Evolutionary conservation across 495 filamentous ascomycete genomes (phyloP).

Genomic region (Collariella sp.): DNA sequence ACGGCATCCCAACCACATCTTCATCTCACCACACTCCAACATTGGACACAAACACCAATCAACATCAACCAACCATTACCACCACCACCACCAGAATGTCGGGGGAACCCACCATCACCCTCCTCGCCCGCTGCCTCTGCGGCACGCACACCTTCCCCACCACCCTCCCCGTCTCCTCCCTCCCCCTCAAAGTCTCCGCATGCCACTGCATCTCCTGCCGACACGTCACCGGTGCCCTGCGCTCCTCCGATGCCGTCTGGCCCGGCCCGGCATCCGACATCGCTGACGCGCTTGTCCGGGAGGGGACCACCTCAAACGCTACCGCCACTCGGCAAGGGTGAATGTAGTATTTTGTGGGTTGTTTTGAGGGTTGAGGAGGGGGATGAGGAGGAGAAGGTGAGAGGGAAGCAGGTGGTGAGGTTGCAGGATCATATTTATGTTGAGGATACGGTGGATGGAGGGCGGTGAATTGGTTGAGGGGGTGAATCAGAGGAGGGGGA

Average conservation of each 20-base stretch:
- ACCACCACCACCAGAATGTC: slow-evolving; percentile 9
- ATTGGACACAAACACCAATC: no score
- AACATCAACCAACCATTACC: not conserved
- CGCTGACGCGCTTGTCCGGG: not conserved
- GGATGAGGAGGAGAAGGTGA: not conserved
- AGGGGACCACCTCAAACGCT: slow-evolving; percentile 20
- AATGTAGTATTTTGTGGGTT: slow-evolving; percentile 37
- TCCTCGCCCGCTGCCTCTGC: slow-evolving; percentile 29
- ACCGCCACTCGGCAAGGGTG: slow-evolving; percentile 24
- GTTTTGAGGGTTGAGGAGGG: slow-evolving; percentile 22
- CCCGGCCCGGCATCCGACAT: slow-evolving; percentile 1
- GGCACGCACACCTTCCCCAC: slow-evolving; percentile 23
- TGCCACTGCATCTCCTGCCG: slow-evolving; percentile 41
- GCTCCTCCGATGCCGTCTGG: slow-evolving; percentile 19
- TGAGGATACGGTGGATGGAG: slow-evolving; percentile 38
- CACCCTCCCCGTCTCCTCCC: slow-evolving; percentile 8
- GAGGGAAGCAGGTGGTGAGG: slow-evolving; percentile 8
- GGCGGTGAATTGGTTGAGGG: slow-evolving; percentile 31
- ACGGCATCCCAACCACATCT: no score
- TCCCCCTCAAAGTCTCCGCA: slow-evolving; percentile 21
- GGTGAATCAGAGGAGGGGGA: slow-evolving; percentile 20
- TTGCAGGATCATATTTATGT: slow-evolving; percentile 37
- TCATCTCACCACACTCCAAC: no score
- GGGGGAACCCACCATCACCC: not conserved
- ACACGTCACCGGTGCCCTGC: slow-evolving; percentile 29